These are phyloP conservation scores for Malassezia yamatoensis DNA, from an alignment of 1,284 basidiomycete genomes.

Conservation along the genomic window DNA sequence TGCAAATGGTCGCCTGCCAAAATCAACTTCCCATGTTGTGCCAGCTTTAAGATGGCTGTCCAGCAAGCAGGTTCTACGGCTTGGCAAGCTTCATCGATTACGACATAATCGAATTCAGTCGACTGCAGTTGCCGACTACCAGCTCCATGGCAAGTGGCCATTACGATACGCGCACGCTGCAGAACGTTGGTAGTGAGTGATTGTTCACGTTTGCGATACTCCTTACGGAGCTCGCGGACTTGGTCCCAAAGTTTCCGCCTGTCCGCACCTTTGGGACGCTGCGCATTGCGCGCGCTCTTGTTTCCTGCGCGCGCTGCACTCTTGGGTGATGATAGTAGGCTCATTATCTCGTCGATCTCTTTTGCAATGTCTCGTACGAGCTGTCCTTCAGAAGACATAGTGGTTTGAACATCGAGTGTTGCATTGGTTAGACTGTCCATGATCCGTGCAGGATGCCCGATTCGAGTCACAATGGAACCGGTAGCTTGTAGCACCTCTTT, in stretches of 20 bases:
- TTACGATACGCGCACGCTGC: constrained; percentile 67
- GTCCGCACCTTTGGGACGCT: constrained; percentile 57
- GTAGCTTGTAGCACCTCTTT: constrained; percentile 25
- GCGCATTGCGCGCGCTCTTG: constrained; percentile 28
- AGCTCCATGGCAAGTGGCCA: constrained; percentile 78
- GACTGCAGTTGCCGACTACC: constrained; percentile 25
- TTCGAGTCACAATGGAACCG: constrained; percentile 25
- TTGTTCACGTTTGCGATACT: constrained; percentile 80
- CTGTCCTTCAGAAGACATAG: constrained; percentile 39
- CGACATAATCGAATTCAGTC: constrained; percentile 67
- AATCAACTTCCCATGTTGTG: constrained; percentile 22
- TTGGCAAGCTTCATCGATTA: constrained; percentile 87
- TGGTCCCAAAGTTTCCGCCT: constrained; percentile 83
- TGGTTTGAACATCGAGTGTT: constrained; percentile 79
- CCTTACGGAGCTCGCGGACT: constrained; percentile 75
- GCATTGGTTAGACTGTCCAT: constrained; percentile 65
- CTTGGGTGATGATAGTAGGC: constrained; percentile 7
- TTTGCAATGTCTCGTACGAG: constrained; percentile 32
- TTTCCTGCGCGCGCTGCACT: constrained; percentile 30
- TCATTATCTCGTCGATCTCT: constrained; percentile 24
- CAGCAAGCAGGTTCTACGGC: constrained; percentile 93
- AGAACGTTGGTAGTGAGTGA: constrained; percentile 71
- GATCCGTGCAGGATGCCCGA: constrained; percentile 70
- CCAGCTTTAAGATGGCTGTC: constrained; percentile 66
- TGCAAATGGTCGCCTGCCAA: constrained; percentile 51